Evolutionary conservation across 768 basidiomycete species (phyloP), one percentile per base, ranked within the genome.

Genomic region (Lactarius sanguifluus): DNA sequence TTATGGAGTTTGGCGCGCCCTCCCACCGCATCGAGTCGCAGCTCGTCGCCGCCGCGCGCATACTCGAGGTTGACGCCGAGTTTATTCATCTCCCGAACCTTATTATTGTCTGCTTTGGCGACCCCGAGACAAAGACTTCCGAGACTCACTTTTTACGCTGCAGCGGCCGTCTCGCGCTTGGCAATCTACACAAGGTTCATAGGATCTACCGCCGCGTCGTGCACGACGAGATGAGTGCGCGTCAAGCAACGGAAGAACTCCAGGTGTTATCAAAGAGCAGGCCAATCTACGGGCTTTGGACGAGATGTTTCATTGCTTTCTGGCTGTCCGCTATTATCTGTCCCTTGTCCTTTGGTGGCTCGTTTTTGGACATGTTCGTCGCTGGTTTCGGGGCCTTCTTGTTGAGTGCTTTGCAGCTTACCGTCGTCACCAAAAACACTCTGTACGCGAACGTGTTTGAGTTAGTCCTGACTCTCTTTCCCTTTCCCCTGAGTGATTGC

Each of bases 21-120:
- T 94, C 92, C 28, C 96, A 98, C 78, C 87, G 96, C 38, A 91
- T 98, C 66, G 94, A 96, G 77, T 89, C 93, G 2, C 95, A 97
- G 75, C 86, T 98, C 45, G 82, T 90, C 38, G 90, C 94, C 12
- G 92, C 92, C 9, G 92, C 95, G 0, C 84, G 88, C 18, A 94
- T 95, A 61, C 86, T 98, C 20, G 94, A 95, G 72, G 86, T 97
- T 62, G 88, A 93, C 75, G 92, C 93, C 55, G 92, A 96, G 74
- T 96, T 95, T 74, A 90, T 96, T 47, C 90, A 95, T 76, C 79
- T 92, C 16, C 92, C 91, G 28, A 84, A 82, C 20, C 83, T 92
- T 69, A 89, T 92, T 70, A 91, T 97, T 62, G 90, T 89, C 70
- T 93, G 91, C 47, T 96, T 96, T 73, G 91, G 91, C 18, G 93